These are phyloP conservation scores for Suhomyces sp. DNA, from an alignment of 805 yeast genomes.

Conservation along the genomic window DNA sequence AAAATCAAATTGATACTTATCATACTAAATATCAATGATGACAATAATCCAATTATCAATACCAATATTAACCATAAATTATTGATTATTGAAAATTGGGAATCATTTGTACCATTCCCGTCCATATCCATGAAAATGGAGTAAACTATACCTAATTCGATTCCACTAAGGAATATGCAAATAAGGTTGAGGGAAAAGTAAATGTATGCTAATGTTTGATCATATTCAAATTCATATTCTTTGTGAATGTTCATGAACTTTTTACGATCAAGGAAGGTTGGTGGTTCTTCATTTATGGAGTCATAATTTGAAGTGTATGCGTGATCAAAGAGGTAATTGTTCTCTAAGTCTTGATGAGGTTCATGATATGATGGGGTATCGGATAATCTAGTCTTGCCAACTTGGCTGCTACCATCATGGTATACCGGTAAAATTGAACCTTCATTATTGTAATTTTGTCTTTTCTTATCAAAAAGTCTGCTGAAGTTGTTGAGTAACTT, in stretches of 20 bases:
- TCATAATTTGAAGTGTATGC: constrained; percentile 20
- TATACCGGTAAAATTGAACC: constrained; percentile 3
- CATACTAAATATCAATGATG: constrained; percentile 34
- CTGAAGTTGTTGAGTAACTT: constrained; percentile 10
- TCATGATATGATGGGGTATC: constrained; percentile 1
- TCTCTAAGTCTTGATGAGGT: constrained; percentile 8
- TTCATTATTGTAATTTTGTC: background rate
- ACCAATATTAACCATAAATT: constrained; percentile 34
- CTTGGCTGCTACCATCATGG: constrained; percentile 1
- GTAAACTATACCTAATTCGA: constrained; percentile 40
- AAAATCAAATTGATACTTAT: constrained; percentile 34
- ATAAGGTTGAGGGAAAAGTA: constrained; percentile 36
- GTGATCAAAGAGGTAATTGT: constrained; percentile 5
- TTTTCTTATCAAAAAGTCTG: background rate
- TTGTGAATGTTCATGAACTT: constrained; percentile 21
- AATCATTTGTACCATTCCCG: constrained; percentile 12
- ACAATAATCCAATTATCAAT: constrained; percentile 31
- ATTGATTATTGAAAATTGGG: constrained; percentile 26
- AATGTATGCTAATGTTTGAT: constrained; percentile 34
- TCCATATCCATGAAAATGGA: constrained; percentile 25
- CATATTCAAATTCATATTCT: constrained; percentile 35
- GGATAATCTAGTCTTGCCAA: constrained; percentile 1
- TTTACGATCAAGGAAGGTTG: constrained; percentile 21
- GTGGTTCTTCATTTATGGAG: constrained; percentile 35
- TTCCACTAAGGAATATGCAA: constrained; percentile 38